Evolutionary conservation across 2,329 filamentous ascomycete genomes (phyloP), one percentile per base, ranked within the genome.

Genomic region (Didymella sp.): DNA sequence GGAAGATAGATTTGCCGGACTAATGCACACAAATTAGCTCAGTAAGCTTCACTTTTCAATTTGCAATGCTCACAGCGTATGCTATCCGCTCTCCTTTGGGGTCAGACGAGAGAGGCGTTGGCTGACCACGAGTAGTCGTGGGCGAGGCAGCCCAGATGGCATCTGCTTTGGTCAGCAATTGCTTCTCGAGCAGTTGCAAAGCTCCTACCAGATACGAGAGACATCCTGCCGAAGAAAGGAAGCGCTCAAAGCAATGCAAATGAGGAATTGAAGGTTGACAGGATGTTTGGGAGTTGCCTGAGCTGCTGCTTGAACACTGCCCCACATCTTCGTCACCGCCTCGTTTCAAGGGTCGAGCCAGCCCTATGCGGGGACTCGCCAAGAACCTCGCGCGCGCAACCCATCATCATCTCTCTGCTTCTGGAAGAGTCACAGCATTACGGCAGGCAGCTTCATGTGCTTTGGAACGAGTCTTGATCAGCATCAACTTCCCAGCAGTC

Each of bases 1-100:
- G 84, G 79, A 97, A 98, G 78, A 99, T 89, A 60, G 94, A 98
- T 82, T 98, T 98, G 73, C 92, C 93, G 50, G 92, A 94, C 92
- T 96, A 30, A 22, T 40, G 27, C 15, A 44, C 22, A 22, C 22
- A 15, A 6, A 9, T 41, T 25, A 24, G 21, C 58, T 30, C 5
- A 27, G 43, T 42, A 25, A 45, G 35, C 44, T 6, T 46, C 17
- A 28, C 9, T 4, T 17, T 41, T 41, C 22, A 13, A 25, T 41
- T n/a, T 3, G 13, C n/a, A 21, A 5, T 41, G 53, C 88, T 77
- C 83, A 96, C 92, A 59, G 94, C 92, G 77, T 99, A 99, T 58
- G 92, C 90, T 79, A 99, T 88, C 64, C 91, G 87, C 79, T 97
- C 89, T 64, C 95, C 94, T 77, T 96, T 96, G 61, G 89, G 79